phyloP scores from a whole-genome alignment of 2,329 filamentous ascomycete genomes.

The Calonectria pauciramosa region DNA sequence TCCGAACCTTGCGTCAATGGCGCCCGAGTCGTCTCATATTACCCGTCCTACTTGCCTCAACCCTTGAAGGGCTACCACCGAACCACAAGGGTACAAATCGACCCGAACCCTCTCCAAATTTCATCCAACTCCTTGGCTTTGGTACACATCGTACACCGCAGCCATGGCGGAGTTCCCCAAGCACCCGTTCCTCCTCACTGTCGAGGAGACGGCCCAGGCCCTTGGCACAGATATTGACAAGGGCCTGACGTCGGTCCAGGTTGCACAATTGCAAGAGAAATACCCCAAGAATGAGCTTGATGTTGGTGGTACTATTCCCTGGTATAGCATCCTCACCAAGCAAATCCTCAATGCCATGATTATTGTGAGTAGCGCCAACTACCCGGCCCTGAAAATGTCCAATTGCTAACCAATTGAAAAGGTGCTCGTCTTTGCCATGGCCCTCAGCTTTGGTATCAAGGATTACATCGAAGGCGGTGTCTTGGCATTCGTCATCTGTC shows the following conservation, averaged over 20 bases:
- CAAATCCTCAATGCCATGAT: slow-evolving; percentile 86
- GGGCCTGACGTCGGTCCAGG: slow-evolving; percentile 74
- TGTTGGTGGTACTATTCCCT: slow-evolving; percentile 74
- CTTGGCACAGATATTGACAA: slow-evolving; percentile 75
- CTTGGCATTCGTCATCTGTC: slow-evolving; percentile 74
- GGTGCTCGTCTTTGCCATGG: slow-evolving; percentile 85
- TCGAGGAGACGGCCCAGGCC: slow-evolving; percentile 72
- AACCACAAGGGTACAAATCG: slow-evolving; percentile 27
- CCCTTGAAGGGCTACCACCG: background rate
- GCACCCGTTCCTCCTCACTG: slow-evolving; percentile 73
- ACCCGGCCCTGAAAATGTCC: background rate
- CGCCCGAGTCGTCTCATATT: slow-evolving; percentile 29
- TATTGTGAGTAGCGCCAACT: slow-evolving; percentile 61
- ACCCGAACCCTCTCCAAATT: background rate
- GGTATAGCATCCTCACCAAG: slow-evolving; percentile 80
- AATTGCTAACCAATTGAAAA: slow-evolving; percentile 48
- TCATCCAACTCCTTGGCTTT: slow-evolving; percentile 7
- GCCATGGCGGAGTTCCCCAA: slow-evolving; percentile 63
- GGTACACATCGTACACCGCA: slow-evolving; percentile 28
- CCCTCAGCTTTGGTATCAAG: slow-evolving; percentile 74
- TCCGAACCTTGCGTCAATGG: slow-evolving; percentile 30
- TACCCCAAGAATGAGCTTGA: slow-evolving; percentile 80
- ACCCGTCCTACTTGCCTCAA: slow-evolving; percentile 1
- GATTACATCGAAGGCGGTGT: slow-evolving; percentile 79
- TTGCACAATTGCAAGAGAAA: slow-evolving; percentile 68